phyloP scores from a whole-genome alignment of 768 basidiomycete species.

The Mycena vitilis region DNA sequence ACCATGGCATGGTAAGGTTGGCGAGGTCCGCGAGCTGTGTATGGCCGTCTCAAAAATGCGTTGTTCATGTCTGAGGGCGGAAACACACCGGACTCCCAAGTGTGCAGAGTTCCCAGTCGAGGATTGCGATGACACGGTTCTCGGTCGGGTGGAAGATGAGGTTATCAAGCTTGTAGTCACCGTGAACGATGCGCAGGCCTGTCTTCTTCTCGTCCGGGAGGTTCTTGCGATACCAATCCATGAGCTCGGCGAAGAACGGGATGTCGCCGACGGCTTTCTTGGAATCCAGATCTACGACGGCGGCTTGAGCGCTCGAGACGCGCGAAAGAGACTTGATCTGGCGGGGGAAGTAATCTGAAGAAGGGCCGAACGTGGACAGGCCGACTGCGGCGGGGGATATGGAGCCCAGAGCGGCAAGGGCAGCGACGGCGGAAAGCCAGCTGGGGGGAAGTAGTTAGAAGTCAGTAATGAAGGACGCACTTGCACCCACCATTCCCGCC shows the following conservation, averaged over 20 bases:
- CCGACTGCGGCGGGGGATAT: slow-evolving; percentile 76
- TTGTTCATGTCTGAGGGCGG: not conserved
- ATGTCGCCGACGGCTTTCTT: slow-evolving; percentile 72
- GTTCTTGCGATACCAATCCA: slow-evolving; percentile 80
- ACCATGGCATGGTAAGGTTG: slow-evolving; percentile 91
- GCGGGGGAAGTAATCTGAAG: slow-evolving; percentile 88
- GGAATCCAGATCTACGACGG: slow-evolving; percentile 73
- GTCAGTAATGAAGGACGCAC: not conserved
- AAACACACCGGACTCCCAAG: slow-evolving; percentile 85
- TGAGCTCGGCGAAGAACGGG: slow-evolving; percentile 77
- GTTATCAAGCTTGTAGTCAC: slow-evolving; percentile 99
- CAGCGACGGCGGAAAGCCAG: slow-evolving; percentile 81
- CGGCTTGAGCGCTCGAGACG: slow-evolving; percentile 84
- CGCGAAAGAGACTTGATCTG: slow-evolving; percentile 91
- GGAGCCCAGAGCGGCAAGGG: slow-evolving; percentile 75
- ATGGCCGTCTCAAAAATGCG: slow-evolving; percentile 3
- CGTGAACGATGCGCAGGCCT: slow-evolving; percentile 91
- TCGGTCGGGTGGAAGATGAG: slow-evolving; percentile 93
- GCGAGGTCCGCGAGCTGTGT: slow-evolving; percentile 85
- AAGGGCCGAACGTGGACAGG: slow-evolving; percentile 76
- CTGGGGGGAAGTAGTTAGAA: slow-evolving; percentile 49
- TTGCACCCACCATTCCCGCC: slow-evolving; percentile 74
- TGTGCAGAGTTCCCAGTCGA: slow-evolving; percentile 98
- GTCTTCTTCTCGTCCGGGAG: slow-evolving; percentile 82
- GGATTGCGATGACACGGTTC: slow-evolving; percentile 91